Evolutionary conservation across 345 rosid genomes (phyloP).

Genomic region (Hibiscus syriacus): DNA sequence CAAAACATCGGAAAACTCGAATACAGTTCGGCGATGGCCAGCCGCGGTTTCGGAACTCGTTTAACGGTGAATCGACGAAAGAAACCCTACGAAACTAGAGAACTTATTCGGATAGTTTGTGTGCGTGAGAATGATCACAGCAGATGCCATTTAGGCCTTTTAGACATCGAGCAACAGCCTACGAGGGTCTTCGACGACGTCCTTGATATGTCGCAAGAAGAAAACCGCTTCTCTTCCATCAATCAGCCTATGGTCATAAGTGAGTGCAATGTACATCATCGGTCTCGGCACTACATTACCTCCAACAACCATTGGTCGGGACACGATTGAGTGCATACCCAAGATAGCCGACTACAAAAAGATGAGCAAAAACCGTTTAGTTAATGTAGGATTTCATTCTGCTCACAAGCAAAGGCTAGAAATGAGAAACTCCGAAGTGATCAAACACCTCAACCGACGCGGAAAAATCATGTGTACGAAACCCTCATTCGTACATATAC

Average conservation of each 20-base stretch:
- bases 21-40: conserved; percentile 14
- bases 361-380: neutral
- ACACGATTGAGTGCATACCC: no score
- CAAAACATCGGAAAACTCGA: neutral
- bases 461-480: neutral
- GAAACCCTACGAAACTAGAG: conserved; percentile 27
- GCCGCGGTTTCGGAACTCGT: conserved; percentile 24
- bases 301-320: conserved; percentile 86
- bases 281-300: conserved; percentile 71
- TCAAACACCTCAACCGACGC: neutral
- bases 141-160: neutral
- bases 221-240: conserved; percentile 89
- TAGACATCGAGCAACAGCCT: conserved; percentile 71
- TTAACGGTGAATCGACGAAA: no score
- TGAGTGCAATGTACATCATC: conserved; percentile 84
- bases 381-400: neutral
- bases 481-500: no score
- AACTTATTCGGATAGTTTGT: conserved; percentile 1
- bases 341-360: conserved; percentile 64
- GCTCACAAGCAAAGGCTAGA: neutral
- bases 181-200: conserved; percentile 82
- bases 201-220: conserved; percentile 82
- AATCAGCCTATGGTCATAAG: no score
- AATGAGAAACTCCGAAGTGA: neutral
- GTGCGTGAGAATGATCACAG: neutral